These are phyloP conservation scores for Prunus fruticosa DNA, from an alignment of 306 rosid genomes.

Conservation along the genomic window DNA sequence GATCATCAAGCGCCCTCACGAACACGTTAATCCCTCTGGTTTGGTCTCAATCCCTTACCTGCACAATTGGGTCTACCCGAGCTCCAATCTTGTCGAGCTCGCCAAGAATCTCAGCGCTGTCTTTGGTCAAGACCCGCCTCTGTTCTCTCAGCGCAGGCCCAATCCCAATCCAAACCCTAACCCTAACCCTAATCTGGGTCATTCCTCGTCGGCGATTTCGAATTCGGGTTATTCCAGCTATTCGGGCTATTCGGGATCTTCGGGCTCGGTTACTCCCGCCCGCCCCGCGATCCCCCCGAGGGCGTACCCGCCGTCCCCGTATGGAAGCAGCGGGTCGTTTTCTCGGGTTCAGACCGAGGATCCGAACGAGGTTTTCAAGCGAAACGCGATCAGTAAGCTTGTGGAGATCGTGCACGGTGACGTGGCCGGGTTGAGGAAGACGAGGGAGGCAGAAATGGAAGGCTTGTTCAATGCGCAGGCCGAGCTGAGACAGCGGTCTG, in stretches of 20 bases:
- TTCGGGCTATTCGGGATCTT: not conserved
- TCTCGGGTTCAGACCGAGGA: slow-evolving; percentile 54
- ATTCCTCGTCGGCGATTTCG: slow-evolving; percentile 11
- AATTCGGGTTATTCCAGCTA: slow-evolving; percentile 9
- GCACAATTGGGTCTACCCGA: slow-evolving; percentile 76
- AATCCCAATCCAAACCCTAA: slow-evolving; percentile 24
- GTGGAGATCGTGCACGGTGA: slow-evolving; percentile 69
- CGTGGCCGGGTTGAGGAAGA: slow-evolving; percentile 51
- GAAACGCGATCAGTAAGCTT: slow-evolving; percentile 70
- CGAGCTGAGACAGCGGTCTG: slow-evolving; percentile 64
- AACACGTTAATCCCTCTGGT: slow-evolving; percentile 80
- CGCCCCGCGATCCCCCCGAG: slow-evolving; percentile 53
- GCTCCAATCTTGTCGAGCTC: slow-evolving; percentile 69
- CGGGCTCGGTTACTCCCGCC: slow-evolving; percentile 24
- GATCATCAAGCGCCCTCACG: slow-evolving; percentile 87
- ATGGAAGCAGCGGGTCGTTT: slow-evolving; percentile 34
- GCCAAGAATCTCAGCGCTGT: slow-evolving; percentile 36
- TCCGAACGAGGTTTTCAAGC: slow-evolving; percentile 54
- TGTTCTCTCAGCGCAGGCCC: slow-evolving; percentile 60
- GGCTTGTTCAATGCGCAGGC: slow-evolving; percentile 60
- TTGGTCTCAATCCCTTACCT: slow-evolving; percentile 63
- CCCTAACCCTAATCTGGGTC: slow-evolving; percentile 25
- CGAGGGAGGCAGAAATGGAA: slow-evolving; percentile 72
- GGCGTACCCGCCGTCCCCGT: slow-evolving; percentile 74
- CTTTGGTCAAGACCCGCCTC: slow-evolving; percentile 76